Conservation (phyloP, 306 rosid species). For the Crataegus laevigata region DNA sequence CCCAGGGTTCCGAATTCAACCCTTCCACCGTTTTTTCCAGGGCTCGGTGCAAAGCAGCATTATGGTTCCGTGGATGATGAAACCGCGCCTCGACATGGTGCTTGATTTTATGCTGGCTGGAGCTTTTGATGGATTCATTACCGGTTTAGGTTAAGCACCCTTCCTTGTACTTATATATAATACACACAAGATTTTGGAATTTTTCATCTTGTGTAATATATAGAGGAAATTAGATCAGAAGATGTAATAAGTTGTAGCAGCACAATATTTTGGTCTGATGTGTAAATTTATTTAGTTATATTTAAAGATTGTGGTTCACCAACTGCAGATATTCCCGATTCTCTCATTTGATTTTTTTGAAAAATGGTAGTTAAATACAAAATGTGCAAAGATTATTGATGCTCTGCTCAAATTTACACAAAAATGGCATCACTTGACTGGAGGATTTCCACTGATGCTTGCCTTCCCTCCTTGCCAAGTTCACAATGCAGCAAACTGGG, state of each 20-base stretch:
- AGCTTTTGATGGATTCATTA: neutral
- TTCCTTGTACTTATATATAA: constrained; percentile 1
- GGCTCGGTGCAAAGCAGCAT: constrained; percentile 32
- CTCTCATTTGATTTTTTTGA: neutral
- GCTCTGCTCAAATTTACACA: too few species aligned
- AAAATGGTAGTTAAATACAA: neutral
- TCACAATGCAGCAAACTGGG: constrained; percentile 20
- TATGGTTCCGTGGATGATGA: constrained; percentile 47
- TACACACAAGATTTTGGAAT: constrained; percentile 13
- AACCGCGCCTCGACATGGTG: constrained; percentile 23
- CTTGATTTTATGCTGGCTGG: constrained; percentile 1
- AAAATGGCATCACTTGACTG: neutral
- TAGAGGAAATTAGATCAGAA: constrained; percentile 1
- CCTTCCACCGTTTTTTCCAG: constrained; percentile 37
- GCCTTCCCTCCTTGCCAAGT: neutral
- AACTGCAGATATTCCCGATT: neutral
- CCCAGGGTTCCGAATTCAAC: constrained; percentile 28
- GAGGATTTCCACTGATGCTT: neutral
- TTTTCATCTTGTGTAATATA: constrained; percentile 13
- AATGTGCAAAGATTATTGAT: neutral
- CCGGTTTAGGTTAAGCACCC: neutral
- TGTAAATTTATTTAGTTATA: constrained; percentile 11
- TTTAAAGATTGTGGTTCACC: neutral
- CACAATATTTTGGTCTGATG: neutral
- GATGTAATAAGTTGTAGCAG: neutral